Conservation (phyloP, 139 green algal genomes). For the Marvania coccoides region DNA sequence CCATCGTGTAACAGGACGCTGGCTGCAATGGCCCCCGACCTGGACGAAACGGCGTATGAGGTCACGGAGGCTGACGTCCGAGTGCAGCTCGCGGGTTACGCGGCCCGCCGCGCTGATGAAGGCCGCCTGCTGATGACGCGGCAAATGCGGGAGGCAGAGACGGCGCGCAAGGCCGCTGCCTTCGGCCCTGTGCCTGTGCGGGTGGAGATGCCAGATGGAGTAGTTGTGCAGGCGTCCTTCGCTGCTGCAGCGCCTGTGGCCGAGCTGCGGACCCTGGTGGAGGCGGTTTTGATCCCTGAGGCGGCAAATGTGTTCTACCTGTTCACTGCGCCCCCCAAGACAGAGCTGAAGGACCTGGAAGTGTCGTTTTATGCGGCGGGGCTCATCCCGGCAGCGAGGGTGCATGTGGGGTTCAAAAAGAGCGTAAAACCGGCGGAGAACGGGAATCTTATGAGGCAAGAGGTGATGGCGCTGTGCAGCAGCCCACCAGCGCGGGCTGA, state of each 20-base stretch:
- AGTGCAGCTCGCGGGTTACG: neutral
- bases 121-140: neutral
- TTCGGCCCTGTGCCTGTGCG: neutral
- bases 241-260: neutral
- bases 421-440: no score
- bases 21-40: neutral
- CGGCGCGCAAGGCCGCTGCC: neutral
- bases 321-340: constrained; percentile 5
- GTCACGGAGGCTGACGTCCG: neutral
- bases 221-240: neutral
- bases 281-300: neutral
- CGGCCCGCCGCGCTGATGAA: neutral
- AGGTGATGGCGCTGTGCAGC: neutral
- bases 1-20: no score
- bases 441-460: neutral
- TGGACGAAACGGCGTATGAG: neutral
- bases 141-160: constrained; percentile 1
- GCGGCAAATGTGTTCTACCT: neutral
- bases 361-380: neutral
- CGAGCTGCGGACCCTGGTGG: neutral
- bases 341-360: neutral
- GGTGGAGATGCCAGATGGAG: neutral
- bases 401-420: neutral
- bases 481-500: neutral
- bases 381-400: neutral